Percentiles rank a stretch among this genome's conserved stretches.
Evolutionary conservation across 805 yeast genomes (phyloP).

Genomic region (Sugiyamaella floridensis): DNA sequence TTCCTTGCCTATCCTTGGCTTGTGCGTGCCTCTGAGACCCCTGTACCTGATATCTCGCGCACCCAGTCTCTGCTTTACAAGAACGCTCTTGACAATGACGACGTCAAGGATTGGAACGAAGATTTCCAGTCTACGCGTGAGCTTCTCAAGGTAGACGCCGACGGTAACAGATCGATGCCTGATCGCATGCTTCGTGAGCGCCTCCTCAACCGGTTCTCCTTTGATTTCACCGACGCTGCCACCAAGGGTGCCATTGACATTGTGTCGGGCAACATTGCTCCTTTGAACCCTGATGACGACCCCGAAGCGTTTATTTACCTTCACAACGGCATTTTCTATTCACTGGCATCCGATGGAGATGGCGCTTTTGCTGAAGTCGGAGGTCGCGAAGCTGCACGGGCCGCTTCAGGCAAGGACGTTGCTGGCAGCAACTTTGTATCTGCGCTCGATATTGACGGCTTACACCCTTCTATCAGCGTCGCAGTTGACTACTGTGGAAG

Average conservation of each 20-base stretch:
- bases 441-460: slow-evolving; percentile 53
- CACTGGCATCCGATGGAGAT: slow-evolving; percentile 63
- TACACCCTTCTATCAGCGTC: slow-evolving; percentile 71
- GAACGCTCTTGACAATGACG: slow-evolving; percentile 49
- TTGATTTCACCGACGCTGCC: slow-evolving; percentile 72
- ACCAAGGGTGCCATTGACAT: slow-evolving; percentile 73
- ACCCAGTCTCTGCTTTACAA: slow-evolving; percentile 49
- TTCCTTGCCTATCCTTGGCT: slow-evolving; percentile 75
- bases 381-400: slow-evolving; percentile 81
- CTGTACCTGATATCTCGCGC: slow-evolving; percentile 51
- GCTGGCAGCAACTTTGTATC: slow-evolving; percentile 63
- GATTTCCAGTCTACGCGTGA: slow-evolving; percentile 81
- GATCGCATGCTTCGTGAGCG: slow-evolving; percentile 73
- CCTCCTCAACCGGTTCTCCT: slow-evolving; percentile 58
- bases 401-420: slow-evolving; percentile 71
- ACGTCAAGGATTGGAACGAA: slow-evolving; percentile 74
- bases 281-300: slow-evolving; percentile 76
- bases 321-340: slow-evolving; percentile 80
- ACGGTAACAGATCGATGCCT: slow-evolving; percentile 40
- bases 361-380: slow-evolving; percentile 63
- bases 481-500: slow-evolving; percentile 86
- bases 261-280: slow-evolving; percentile 60
- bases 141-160: slow-evolving; percentile 38
- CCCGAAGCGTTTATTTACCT: slow-evolving; percentile 58
- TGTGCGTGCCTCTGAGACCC: slow-evolving; percentile 31